phyloP scores from a whole-genome alignment of 176 grass and related monocot genomes.

The Cocos nucifera region DNA sequence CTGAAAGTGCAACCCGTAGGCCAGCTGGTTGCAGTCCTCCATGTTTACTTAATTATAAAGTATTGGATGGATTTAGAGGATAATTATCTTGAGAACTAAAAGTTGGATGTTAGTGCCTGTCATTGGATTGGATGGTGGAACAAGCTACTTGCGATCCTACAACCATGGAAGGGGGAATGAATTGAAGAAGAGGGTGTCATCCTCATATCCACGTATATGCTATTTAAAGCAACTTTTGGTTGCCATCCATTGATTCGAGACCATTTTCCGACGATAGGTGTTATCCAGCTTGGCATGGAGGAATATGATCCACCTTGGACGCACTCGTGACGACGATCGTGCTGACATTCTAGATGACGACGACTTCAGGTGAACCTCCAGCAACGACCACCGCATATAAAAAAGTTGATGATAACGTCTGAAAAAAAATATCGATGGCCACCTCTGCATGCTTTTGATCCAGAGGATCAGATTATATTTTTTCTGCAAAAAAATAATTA shows the following conservation, averaged over 20 bases:
- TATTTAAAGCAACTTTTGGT: not conserved
- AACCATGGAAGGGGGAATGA: not conserved
- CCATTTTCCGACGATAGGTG: not conserved
- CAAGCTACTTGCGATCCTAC: constrained; percentile 1
- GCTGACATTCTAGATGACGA: not conserved
- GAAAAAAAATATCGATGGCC: too few relatives aligned
- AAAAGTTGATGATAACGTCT: too few relatives aligned
- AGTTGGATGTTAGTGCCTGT: constrained; percentile 11
- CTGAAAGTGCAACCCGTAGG: too few relatives aligned
- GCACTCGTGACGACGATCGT: not conserved
- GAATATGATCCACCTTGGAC: too few relatives aligned
- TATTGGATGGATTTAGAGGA: too few relatives aligned
- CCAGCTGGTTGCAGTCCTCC: too few relatives aligned
- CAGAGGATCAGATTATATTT: too few relatives aligned
- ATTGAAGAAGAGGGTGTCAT: not conserved
- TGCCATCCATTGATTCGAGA: constrained; percentile 1
- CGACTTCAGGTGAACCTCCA: not conserved
- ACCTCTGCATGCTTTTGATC: too few relatives aligned
- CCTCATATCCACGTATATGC: constrained; percentile 3
- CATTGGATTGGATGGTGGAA: not conserved
- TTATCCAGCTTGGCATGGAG: not conserved
- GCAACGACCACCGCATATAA: not conserved
- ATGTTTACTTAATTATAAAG: not conserved
- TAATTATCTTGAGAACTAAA: constrained; percentile 19
- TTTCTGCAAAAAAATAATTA: too few relatives aligned